These are phyloP conservation scores for Neocucurbitaria cava DNA, from an alignment of 2,329 filamentous ascomycete genomes.

Conservation along the genomic window DNA sequence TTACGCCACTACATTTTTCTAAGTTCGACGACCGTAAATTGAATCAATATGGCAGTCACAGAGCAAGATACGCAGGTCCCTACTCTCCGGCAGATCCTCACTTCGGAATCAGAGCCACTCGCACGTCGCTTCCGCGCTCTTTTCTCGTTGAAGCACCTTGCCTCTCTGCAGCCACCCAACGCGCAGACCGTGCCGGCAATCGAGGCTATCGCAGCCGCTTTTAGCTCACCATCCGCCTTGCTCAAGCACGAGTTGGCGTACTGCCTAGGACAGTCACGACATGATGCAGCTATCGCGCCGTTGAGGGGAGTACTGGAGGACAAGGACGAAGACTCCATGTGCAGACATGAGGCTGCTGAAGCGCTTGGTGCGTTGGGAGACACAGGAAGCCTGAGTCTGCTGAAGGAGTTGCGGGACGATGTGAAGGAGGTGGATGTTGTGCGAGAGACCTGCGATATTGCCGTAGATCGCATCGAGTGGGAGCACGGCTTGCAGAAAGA, in stretches of 20 bases:
- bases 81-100: slow-evolving; percentile 76
- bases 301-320: slow-evolving; percentile 78
- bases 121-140: slow-evolving; percentile 92
- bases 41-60: slow-evolving; percentile 33
- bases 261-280: slow-evolving; percentile 89
- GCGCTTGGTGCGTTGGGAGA: slow-evolving; percentile 88
- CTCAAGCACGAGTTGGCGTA: slow-evolving; percentile 98
- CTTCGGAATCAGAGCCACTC: slow-evolving; percentile 80
- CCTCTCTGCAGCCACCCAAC: slow-evolving; percentile 67
- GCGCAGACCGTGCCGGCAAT: slow-evolving; percentile 68
- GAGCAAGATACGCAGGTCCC: slow-evolving; percentile 59
- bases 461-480: slow-evolving; percentile 93
- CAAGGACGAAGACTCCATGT: slow-evolving; percentile 88
- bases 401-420: slow-evolving; percentile 77
- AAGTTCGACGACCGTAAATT: neutral
- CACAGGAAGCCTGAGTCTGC: slow-evolving; percentile 72
- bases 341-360: slow-evolving; percentile 94
- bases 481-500: slow-evolving; percentile 68
- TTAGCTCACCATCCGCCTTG: slow-evolving; percentile 83
- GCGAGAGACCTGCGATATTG: slow-evolving; percentile 96
- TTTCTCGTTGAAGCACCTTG: slow-evolving; percentile 96
- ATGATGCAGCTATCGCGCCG: slow-evolving; percentile 74
- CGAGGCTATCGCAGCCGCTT: slow-evolving; percentile 85
- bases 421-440: slow-evolving; percentile 79
- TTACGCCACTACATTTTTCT: neutral